Conservation (phyloP, 495 filamentous ascomycete genomes). For the Hypoxylon intermedium region DNA sequence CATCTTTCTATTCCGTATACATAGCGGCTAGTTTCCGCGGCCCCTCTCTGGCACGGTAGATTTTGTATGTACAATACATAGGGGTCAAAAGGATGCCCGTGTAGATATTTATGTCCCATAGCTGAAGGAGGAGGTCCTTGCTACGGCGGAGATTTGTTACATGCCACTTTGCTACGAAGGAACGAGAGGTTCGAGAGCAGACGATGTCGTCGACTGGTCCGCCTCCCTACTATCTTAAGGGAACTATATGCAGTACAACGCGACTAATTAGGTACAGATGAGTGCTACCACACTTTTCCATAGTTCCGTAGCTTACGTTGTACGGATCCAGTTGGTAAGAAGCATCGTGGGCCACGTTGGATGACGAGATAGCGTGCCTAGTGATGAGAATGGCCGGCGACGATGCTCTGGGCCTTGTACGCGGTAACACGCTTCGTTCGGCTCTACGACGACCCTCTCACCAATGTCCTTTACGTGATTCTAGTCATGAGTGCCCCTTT, state of each 20-base stretch:
- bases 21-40: not conserved
- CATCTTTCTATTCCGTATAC: too few relatives aligned
- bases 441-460: not conserved
- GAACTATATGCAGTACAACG: conserved; percentile 36
- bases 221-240: conserved; percentile 24
- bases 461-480: conserved; percentile 1
- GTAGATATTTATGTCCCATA: conserved; percentile 23
- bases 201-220: conserved; percentile 21
- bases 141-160: conserved; percentile 31
- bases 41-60: not conserved
- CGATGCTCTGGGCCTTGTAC: not conserved
- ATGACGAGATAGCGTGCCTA: not conserved
- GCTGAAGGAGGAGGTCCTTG: conserved; percentile 22
- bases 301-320: conserved; percentile 24
- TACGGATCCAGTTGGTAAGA: conserved; percentile 31
- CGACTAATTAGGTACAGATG: conserved; percentile 31
- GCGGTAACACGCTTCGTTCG: too few relatives aligned
- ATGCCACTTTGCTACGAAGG: conserved; percentile 31
- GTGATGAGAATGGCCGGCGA: conserved; percentile 22
- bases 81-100: not conserved
- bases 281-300: conserved; percentile 30
- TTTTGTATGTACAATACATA: not conserved
- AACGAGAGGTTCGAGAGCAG: conserved; percentile 29
- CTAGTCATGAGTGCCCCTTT: conserved; percentile 3
- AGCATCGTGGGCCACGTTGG: conserved; percentile 2